These are phyloP conservation scores for Hordeum pubiflorum DNA, from an alignment of 202 grass and related monocot genomes.

Conservation along the genomic window DNA sequence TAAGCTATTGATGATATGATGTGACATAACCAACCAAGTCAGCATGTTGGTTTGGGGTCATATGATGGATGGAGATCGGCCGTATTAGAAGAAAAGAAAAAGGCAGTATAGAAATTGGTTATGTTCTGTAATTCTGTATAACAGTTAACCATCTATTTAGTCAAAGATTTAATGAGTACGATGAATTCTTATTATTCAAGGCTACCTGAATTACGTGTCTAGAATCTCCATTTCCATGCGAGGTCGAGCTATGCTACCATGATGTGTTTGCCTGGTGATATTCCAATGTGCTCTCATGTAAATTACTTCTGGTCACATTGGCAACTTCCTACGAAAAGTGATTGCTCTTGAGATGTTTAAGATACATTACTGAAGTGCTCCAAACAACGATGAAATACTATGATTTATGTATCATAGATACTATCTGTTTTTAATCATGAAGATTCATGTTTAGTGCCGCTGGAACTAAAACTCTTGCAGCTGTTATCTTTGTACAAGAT, in stretches of 20 bases:
- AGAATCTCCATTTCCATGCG: background rate
- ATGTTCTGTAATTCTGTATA: slow-evolving; percentile 2
- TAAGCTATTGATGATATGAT: slow-evolving; percentile 30
- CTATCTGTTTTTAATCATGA: background rate
- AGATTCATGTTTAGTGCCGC: slow-evolving; percentile 5
- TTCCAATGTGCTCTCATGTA: background rate
- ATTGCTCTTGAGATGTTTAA: background rate
- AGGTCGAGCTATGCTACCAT: background rate
- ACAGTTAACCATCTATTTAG: background rate
- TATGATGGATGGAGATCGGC: slow-evolving; percentile 15
- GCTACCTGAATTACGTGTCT: background rate
- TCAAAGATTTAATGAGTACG: slow-evolving; percentile 3
- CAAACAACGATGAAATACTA: slow-evolving; percentile 11
- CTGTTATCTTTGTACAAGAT: background rate
- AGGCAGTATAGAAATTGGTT: background rate
- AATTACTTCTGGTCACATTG: background rate
- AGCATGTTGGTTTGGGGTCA: slow-evolving; percentile 24
- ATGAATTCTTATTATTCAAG: slow-evolving; percentile 15
- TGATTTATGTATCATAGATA: background rate
- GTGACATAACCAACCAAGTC: slow-evolving; percentile 4
- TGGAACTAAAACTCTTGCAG: background rate
- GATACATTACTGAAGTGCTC: background rate
- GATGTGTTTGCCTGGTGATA: background rate
- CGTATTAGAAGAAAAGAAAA: background rate
- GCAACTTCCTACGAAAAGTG: background rate